Conservation (phyloP, 768 basidiomycete genomes). For the Panaeolus papilionaceus region DNA sequence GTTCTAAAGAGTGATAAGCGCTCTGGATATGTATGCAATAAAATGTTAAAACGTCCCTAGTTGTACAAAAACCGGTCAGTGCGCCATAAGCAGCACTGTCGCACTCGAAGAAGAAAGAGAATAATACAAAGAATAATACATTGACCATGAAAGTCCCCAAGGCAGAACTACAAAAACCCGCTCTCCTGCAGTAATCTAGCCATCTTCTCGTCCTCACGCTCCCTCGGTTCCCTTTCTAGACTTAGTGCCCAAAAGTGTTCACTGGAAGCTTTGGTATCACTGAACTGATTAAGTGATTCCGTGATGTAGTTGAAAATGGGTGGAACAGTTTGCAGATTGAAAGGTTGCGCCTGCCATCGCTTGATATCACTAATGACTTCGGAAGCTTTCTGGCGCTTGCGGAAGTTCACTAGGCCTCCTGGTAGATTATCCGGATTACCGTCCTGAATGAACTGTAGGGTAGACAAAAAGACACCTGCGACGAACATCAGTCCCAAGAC, state of each 20-base stretch:
- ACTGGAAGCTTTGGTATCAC: slow-evolving; percentile 68
- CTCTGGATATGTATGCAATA: slow-evolving; percentile 4
- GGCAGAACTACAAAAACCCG: slow-evolving; percentile 68
- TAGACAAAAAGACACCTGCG: slow-evolving; percentile 93
- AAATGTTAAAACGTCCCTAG: slow-evolving; percentile 13
- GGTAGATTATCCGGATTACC: slow-evolving; percentile 88
- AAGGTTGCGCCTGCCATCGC: slow-evolving; percentile 91
- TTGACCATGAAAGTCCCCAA: neutral
- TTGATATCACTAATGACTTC: slow-evolving; percentile 97
- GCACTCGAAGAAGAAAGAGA: slow-evolving; percentile 6
- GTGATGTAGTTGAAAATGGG: slow-evolving; percentile 78
- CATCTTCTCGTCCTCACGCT: slow-evolving; percentile 98
- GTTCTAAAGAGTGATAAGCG: slow-evolving; percentile 13
- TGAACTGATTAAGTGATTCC: slow-evolving; percentile 75
- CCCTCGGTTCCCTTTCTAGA: slow-evolving; percentile 89
- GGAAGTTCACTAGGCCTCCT: slow-evolving; percentile 89
- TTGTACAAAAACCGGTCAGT: neutral
- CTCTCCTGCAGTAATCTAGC: slow-evolving; percentile 87
- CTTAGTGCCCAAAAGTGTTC: slow-evolving; percentile 88
- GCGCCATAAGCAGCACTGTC: neutral
- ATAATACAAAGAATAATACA: slow-evolving; percentile 25
- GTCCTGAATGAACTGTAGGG: slow-evolving; percentile 97
- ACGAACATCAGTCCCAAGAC: slow-evolving; percentile 16
- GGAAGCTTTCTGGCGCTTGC: slow-evolving; percentile 94
- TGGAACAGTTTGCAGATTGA: slow-evolving; percentile 78